Percentiles rank a stretch among this genome's conserved stretches.
Conservation (phyloP, 495 filamentous ascomycete species). For the Astrothelium subdiscretum region DNA sequence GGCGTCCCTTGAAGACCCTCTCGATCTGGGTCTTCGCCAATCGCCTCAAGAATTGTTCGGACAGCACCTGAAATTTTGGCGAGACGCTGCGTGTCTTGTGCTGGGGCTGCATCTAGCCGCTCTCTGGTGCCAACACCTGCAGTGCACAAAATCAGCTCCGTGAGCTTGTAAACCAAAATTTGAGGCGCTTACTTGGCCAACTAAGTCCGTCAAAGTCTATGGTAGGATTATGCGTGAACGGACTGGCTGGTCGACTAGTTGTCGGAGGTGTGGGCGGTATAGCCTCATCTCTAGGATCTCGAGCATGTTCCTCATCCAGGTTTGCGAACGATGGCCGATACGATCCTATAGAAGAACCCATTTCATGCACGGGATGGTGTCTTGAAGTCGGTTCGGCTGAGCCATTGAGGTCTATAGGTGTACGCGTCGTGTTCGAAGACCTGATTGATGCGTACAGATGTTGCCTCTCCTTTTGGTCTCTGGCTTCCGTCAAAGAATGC, state of each 20-base stretch:
- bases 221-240: conserved; percentile 53
- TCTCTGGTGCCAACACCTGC: conserved; percentile 70
- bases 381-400: neutral
- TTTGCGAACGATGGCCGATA: conserved; percentile 4
- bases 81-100: conserved; percentile 58
- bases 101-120: conserved; percentile 64
- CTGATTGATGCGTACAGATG: conserved; percentile 15
- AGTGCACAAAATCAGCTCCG: conserved; percentile 6
- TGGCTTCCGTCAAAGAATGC: conserved; percentile 9
- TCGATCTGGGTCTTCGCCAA: conserved; percentile 89
- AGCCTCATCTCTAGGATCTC: conserved; percentile 63
- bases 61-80: conserved; percentile 76
- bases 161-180: neutral
- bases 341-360: neutral
- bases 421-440: conserved; percentile 12
- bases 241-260: conserved; percentile 43
- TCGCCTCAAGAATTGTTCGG: conserved; percentile 82
- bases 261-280: conserved; percentile 36
- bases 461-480: conserved; percentile 12
- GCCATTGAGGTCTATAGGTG: conserved; percentile 12
- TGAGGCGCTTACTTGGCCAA: conserved; percentile 47
- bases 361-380: neutral
- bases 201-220: conserved; percentile 69
- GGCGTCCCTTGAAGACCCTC: conserved; percentile 84
- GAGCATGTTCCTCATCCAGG: conserved; percentile 31